Percentiles rank a stretch among this genome's conserved stretches.
phyloP scores from a whole-genome alignment of 805 yeast species.

The Suhomyces vadensis region DNA sequence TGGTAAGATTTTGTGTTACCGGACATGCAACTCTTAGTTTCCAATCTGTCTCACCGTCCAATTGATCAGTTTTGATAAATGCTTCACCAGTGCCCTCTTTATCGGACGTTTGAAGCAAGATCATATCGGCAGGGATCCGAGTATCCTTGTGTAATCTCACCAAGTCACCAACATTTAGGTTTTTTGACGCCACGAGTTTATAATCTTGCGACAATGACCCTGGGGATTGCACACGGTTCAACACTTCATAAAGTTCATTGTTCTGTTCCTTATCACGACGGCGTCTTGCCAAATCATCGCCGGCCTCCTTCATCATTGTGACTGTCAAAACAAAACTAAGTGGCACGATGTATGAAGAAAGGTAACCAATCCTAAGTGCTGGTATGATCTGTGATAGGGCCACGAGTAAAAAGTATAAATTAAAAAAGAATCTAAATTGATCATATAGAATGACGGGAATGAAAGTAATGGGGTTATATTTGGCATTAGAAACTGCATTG shows the following conservation, averaged over 20 bases:
- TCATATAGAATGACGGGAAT: constrained; percentile 88
- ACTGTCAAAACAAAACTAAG: constrained; percentile 88
- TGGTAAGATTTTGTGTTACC: constrained; percentile 59
- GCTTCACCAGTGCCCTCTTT: constrained; percentile 77
- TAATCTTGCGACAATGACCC: constrained; percentile 22
- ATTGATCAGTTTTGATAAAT: constrained; percentile 93
- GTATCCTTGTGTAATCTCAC: constrained; percentile 76
- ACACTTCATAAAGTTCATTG: constrained; percentile 74
- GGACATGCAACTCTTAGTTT: constrained; percentile 79
- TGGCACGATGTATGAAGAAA: constrained; percentile 92
- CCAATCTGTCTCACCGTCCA: constrained; percentile 99
- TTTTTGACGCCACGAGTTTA: constrained; percentile 48
- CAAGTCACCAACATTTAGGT: constrained; percentile 82
- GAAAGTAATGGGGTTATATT: constrained; percentile 84
- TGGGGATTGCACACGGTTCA: constrained; percentile 30
- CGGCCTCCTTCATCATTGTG: constrained; percentile 94
- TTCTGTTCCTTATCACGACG: constrained; percentile 89
- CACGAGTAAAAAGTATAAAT: constrained; percentile 85
- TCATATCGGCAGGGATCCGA: constrained; percentile 92
- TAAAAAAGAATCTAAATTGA: constrained; percentile 96
- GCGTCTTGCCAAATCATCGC: constrained; percentile 89
- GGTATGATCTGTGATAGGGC: constrained; percentile 94
- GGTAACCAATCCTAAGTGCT: constrained; percentile 85
- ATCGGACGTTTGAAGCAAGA: constrained; percentile 74
- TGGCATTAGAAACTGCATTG: constrained; percentile 91